Base-by-base conservation (phyloP, 345 rosid species). In the Noccaea bulbosa region DNA sequence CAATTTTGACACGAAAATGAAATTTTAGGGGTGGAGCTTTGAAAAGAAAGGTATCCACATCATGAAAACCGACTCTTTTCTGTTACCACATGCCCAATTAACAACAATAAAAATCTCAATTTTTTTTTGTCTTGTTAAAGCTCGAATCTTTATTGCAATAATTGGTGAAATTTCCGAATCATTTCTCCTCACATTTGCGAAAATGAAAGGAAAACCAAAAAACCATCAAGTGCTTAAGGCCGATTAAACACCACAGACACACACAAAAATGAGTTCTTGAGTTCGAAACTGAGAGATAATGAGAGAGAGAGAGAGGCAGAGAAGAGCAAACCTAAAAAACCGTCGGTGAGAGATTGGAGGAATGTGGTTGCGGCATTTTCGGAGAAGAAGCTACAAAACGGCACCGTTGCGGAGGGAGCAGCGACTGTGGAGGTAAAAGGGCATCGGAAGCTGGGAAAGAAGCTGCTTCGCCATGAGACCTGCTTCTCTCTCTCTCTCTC, bases 401-500 rank as follows among this genome's bases (percentile, higher is more conserved):
- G 72, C 74, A 34, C 16, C 71, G 86, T 79, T 67, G 27, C 33
- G 56, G 75, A 34, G 68, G 71, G 20, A 58, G 74, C 3, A 69
- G 50, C 37, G 64, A 65, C 65, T 7, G 62, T 52, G 58, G 50
- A 17, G 77, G 35, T 48, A 74, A 38, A 77, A 76, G 1, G 47
- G 78, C 56, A 67, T 67, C 27, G 52, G 76, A 30, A 68, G 81
- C 2, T 71, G 69, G 56, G 54, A 83, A 72, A 67, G 89, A 65
- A 63, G 74, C 66, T 73, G 82, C 61, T 73, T 69, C 75, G 65
- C 81, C 84, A 71, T 82, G 78, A 75, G 80, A 60, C 35, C 47
- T 62, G 69, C 56, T 61, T 59, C 60, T 32, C 37, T 69, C 48
- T 51, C 43, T 71, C 62, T 69, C 65, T 67, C 44, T 68, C 63